Evolutionary conservation across 345 rosid species (phyloP).

Genomic region (Pistacia vera): DNA sequence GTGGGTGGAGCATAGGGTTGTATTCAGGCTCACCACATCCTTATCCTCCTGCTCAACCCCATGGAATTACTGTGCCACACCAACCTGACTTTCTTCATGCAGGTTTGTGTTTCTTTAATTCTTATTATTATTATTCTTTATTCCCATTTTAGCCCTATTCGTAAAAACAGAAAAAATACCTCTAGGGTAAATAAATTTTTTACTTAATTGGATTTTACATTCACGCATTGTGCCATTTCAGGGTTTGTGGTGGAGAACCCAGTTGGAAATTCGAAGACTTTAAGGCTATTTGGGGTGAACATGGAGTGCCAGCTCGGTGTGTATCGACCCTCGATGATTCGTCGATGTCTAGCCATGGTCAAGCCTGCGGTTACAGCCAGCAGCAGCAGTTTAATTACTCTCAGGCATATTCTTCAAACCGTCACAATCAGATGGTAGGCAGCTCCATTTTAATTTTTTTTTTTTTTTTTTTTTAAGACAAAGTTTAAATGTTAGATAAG

Average conservation of each 20-base stretch:
- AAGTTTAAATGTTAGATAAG: neutral
- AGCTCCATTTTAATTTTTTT: neutral
- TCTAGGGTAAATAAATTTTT: too few species aligned
- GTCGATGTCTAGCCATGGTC: slow-evolving; percentile 40
- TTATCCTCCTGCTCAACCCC: slow-evolving; percentile 35
- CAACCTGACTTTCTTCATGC: slow-evolving; percentile 66
- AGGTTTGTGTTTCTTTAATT: slow-evolving; percentile 37
- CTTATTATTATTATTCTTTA: slow-evolving; percentile 1
- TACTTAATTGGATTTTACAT: too few species aligned
- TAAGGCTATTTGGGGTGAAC: slow-evolving; percentile 93
- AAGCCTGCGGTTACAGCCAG: slow-evolving; percentile 13
- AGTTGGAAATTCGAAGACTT: slow-evolving; percentile 58
- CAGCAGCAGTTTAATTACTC: slow-evolving; percentile 30
- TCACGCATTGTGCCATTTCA: slow-evolving; percentile 3
- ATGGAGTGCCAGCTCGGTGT: slow-evolving; percentile 77
- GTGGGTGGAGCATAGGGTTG: slow-evolving; percentile 31
- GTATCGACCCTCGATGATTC: slow-evolving; percentile 45
- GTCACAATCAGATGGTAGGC: slow-evolving; percentile 47
- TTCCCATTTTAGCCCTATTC: neutral
- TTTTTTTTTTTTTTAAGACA: neutral
- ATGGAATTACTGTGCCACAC: slow-evolving; percentile 39
- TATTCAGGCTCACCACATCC: slow-evolving; percentile 29
- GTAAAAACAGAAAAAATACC: too few species aligned
- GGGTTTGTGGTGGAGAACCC: slow-evolving; percentile 39
- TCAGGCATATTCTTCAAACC: slow-evolving; percentile 37